Base-by-base conservation (phyloP, 495 filamentous ascomycete genomes). In the Barbatosphaeria neglecta region DNA sequence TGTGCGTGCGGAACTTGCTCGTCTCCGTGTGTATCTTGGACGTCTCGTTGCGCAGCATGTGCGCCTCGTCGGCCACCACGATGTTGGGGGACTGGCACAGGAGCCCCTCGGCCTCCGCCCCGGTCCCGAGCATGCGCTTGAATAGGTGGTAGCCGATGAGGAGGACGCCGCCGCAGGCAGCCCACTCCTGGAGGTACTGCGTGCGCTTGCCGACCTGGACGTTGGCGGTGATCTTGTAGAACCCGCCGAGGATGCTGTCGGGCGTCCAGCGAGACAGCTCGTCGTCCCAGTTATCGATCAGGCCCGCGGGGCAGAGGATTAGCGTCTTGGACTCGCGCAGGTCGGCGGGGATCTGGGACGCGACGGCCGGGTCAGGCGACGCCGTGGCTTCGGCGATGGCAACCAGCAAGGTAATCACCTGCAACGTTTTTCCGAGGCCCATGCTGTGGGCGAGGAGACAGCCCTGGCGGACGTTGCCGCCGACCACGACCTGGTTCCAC, bases 401-500 rank as follows among this genome's bases (percentile, higher is more conserved):
- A 4, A 83, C 70, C 2, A 96, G 71, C 31, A 96, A 62, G 0
- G 87, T 82, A 50, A 96, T 87, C 2, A 78, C 76, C 66, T 95
- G 90, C 78, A 95, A 85, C 0, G 90, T 95, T 63, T 97, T 97
- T 13, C 90, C 90, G 15, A 97, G 63, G 2, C 90, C 90, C 90
- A 95, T 95, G 1, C 86, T 87, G 58, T 95, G 90, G 2, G 90
- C 87, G 23, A 97, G 74, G 3, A 96, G 68, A 54, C 87, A 93
- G 6, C 90, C 90, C 58, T 84, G 78, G 20, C 66, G 67, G 3
- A 56, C 59, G 24, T 71, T 69, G 15, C 72, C 71, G 18, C 61
- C 54, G 22, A 59, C 53, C 6, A 87, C 80, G 20, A 95, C 59
- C 48, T 93, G 83, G 48, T 85, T 77, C 88, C 90, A 97, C 75